phyloP scores from a whole-genome alignment of 2,329 filamentous ascomycete species.

The Neonectria faginata region DNA sequence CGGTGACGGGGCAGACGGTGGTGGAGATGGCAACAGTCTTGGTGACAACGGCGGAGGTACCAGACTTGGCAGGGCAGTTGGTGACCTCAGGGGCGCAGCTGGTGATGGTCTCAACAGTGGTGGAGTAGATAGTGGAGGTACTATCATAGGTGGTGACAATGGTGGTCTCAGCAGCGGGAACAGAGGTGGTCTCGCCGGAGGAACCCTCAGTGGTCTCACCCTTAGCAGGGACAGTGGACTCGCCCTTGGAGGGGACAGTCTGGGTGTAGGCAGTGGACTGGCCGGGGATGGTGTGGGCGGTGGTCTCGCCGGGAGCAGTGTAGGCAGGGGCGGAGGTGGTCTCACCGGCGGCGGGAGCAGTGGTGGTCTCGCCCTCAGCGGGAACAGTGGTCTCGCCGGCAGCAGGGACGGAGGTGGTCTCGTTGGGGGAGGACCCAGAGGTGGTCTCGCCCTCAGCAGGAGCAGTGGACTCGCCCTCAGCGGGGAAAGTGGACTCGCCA shows the following conservation, averaged over 20 bases:
- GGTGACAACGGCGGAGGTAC: slow-evolving; percentile 50
- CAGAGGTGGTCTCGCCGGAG: slow-evolving; percentile 18
- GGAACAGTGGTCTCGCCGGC: slow-evolving; percentile 14
- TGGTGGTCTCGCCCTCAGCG: slow-evolving; percentile 12
- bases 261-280: slow-evolving; percentile 1
- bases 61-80: slow-evolving; percentile 60
- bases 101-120: slow-evolving; percentile 44
- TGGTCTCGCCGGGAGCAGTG: slow-evolving; percentile 3
- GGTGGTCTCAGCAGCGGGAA: neutral
- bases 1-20: slow-evolving; percentile 71
- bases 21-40: slow-evolving; percentile 68
- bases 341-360: slow-evolving; percentile 3
- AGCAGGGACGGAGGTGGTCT: slow-evolving; percentile 12
- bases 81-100: slow-evolving; percentile 55
- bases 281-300: neutral
- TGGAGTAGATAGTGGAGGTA: slow-evolving; percentile 49
- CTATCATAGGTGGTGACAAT: slow-evolving; percentile 30
- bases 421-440: too few relatives aligned
- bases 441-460: slow-evolving; percentile 19
- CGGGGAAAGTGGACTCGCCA: slow-evolving; percentile 20
- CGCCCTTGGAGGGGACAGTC: neutral
- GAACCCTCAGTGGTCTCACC: neutral
- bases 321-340: slow-evolving; percentile 7
- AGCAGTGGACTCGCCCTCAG: slow-evolving; percentile 12
- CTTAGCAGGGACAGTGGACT: neutral